Percentiles rank a stretch among this genome's conserved stretches.
phyloP scores from a whole-genome alignment of 305 asterid genomes.

The Fraxinus greggii region DNA sequence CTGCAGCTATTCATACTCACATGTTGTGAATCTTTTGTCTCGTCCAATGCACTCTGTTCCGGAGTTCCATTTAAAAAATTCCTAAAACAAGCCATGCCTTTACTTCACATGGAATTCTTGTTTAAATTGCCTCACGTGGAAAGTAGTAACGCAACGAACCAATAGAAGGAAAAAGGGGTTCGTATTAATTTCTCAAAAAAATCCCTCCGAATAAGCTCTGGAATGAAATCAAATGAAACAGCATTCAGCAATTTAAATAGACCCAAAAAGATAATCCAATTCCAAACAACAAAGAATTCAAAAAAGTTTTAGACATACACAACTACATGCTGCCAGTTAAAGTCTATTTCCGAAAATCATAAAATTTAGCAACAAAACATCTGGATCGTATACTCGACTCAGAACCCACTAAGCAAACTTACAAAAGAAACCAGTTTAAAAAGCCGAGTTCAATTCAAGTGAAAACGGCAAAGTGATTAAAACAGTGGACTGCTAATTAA shows the following conservation, averaged over 20 bases:
- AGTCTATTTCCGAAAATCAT: constrained; percentile 5
- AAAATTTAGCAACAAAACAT: constrained; percentile 10
- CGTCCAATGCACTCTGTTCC: constrained; percentile 47
- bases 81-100: constrained; percentile 62
- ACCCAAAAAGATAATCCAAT: not conserved
- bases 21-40: constrained; percentile 42
- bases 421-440: constrained; percentile 20
- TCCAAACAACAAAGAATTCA: not conserved
- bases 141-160: constrained; percentile 3
- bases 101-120: constrained; percentile 36
- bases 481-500: constrained; percentile 28
- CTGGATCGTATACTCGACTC: constrained; percentile 44
- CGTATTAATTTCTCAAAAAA: constrained; percentile 9
- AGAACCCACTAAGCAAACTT: constrained; percentile 16
- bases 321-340: not conserved
- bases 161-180: not conserved
- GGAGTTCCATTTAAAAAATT: constrained; percentile 54
- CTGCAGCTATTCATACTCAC: constrained; percentile 39
- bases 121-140: not conserved
- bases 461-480: constrained; percentile 15
- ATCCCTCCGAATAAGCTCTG: constrained; percentile 34
- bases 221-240: constrained; percentile 14
- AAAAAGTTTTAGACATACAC: not conserved
- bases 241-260: constrained; percentile 26
- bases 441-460: constrained; percentile 43